These are phyloP conservation scores for Neocallimastix lanati DNA, from an alignment of 192 early-diverging fungal species.

Conservation along the genomic window DNA sequence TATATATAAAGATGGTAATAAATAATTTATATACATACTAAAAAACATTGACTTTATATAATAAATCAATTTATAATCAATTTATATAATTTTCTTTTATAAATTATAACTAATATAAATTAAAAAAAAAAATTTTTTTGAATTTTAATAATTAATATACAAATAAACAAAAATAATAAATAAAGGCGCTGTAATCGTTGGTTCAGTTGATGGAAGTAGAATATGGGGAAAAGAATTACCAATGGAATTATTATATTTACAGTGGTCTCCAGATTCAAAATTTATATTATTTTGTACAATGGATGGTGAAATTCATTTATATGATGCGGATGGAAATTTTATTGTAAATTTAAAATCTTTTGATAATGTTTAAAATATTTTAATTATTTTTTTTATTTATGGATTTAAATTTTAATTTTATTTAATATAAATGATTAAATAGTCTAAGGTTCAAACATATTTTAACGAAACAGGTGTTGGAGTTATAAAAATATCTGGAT, in stretches of 20 bases:
- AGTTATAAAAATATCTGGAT: slow-evolving; percentile 17
- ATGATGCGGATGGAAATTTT: slow-evolving; percentile 24
- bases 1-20: slow-evolving; percentile 33
- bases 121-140: too few relatives aligned
- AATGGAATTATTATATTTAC: slow-evolving; percentile 4
- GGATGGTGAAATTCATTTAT: slow-evolving; percentile 28
- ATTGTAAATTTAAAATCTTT: too few relatives aligned
- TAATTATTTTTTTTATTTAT: too few relatives aligned
- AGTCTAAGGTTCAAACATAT: slow-evolving; percentile 24
- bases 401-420: too few relatives aligned
- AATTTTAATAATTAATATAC: too few relatives aligned
- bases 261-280: slow-evolving; percentile 39
- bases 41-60: too few relatives aligned
- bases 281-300: slow-evolving; percentile 30
- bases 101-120: too few relatives aligned
- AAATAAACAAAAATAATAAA: too few relatives aligned
- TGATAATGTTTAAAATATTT: too few relatives aligned
- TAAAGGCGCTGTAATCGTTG: slow-evolving; percentile 36
- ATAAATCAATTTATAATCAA: too few relatives aligned
- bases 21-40: too few relatives aligned
- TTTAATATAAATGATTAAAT: background rate
- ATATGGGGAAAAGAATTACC: slow-evolving; percentile 32
- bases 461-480: slow-evolving; percentile 12
- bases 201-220: slow-evolving; percentile 38
- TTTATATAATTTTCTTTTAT: too few relatives aligned